Evolutionary conservation across 768 basidiomycete genomes (phyloP).

Genomic region (Kwoniella sp.): DNA sequence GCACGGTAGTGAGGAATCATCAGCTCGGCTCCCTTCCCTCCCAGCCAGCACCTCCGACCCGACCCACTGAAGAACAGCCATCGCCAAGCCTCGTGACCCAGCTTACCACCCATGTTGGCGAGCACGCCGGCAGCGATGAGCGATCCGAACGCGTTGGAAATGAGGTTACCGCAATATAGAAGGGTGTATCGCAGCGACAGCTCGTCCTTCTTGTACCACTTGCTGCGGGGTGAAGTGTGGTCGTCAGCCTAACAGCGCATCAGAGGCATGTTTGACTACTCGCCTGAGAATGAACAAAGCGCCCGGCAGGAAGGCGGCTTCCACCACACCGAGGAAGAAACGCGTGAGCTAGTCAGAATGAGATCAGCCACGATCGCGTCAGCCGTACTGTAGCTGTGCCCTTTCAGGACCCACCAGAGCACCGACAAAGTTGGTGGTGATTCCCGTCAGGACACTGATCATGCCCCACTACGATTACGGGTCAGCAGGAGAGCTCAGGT

Average conservation of each 20-base stretch:
- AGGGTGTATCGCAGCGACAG: slow-evolving; percentile 35
- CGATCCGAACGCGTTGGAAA: slow-evolving; percentile 14
- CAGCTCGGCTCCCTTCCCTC: no score
- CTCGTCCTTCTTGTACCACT: slow-evolving; percentile 36
- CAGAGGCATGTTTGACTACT: background rate
- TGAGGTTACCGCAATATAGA: slow-evolving; percentile 13
- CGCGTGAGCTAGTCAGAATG: no score
- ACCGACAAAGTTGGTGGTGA: slow-evolving; percentile 54
- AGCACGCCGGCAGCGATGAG: slow-evolving; percentile 17
- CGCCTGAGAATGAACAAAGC: slow-evolving; percentile 49
- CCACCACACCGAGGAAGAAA: slow-evolving; percentile 13
- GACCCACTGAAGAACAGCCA: slow-evolving; percentile 18
- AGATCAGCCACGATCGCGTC: no score
- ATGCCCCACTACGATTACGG: slow-evolving; percentile 38
- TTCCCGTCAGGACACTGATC: slow-evolving; percentile 53
- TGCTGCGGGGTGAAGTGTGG: background rate
- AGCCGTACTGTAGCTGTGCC: no score
- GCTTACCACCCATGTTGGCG: slow-evolving; percentile 14
- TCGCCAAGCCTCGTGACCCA: slow-evolving; percentile 17
- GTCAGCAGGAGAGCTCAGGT: background rate
- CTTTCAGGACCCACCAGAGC: no score
- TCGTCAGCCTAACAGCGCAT: background rate
- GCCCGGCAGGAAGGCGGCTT: slow-evolving; percentile 42
- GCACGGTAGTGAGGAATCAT: no score
- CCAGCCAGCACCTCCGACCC: background rate